Evolutionary conservation across 1,139 yeast species (phyloP).

Genomic region (Blastobotrys aristatus): DNA sequence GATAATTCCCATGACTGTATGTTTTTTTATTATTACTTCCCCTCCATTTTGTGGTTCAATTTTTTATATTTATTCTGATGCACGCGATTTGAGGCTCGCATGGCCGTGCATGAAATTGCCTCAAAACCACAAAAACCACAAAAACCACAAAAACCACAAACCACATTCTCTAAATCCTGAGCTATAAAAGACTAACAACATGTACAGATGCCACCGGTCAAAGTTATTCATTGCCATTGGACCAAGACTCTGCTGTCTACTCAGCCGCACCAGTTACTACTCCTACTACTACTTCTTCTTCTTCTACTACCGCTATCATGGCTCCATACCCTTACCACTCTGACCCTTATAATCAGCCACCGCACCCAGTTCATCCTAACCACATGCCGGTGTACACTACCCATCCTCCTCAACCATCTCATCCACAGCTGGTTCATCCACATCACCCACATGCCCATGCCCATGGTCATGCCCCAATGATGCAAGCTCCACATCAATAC

Average conservation of each 20-base stretch:
- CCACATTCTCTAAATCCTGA: too few species aligned
- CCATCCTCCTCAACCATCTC: slow-evolving; percentile 1
- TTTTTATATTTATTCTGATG: too few species aligned
- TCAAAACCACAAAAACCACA: background rate
- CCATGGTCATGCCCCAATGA: background rate
- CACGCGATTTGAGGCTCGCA: background rate
- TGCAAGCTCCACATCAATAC: background rate
- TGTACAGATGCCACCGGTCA: too few species aligned
- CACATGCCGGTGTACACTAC: background rate
- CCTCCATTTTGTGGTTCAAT: background rate
- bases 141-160: background rate
- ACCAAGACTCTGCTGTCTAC: slow-evolving; percentile 1
- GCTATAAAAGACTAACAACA: background rate
- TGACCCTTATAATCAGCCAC: background rate
- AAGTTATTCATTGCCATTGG: slow-evolving; percentile 2
- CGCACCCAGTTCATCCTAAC: background rate
- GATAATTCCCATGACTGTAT: background rate
- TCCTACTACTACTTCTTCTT: background rate
- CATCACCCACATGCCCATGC: too few species aligned
- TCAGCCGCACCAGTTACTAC: background rate
- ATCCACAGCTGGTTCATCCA: background rate
- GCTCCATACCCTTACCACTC: background rate
- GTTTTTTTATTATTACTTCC: background rate
- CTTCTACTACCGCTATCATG: background rate
- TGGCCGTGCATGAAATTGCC: background rate